Base-by-base conservation (phyloP, 208 protist genomes). In the Leishmania gerbilli region DNA sequence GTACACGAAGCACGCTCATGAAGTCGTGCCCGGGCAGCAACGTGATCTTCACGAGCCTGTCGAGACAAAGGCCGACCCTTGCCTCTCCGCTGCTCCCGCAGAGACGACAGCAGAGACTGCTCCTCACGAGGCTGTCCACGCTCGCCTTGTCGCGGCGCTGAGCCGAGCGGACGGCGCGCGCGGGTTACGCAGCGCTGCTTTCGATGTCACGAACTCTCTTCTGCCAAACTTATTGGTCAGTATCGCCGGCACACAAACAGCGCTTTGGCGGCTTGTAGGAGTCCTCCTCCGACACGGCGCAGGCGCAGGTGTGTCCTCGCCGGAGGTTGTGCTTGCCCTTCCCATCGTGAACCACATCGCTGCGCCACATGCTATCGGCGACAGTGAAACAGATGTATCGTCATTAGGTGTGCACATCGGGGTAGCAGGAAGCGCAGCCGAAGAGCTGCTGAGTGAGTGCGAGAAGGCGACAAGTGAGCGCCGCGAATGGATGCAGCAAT, bases 231-330 rank as follows among this genome's bases (percentile, higher is more conserved):
- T 71, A 47, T 24, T 37, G 47, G 37, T 37, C 19, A 13, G 19
- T 71, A 71, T 71, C 3, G 65, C 37, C 37, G 15, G 37, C n/a
- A 27, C 65, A 3, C 37, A 71, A 47, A 13, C 65, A 13, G 21
- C 65, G 37, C 34, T 45, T 24, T 27, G 31, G 65, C 19, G 37
- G 31, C 31, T 47, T 45, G 65, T 71, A 21, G 65, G 65, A 34
- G 37, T n/a, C 19, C 65, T 71, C 19, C 65, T 71, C 65, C 37
- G 31, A 71, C 65, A 71, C 65, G 65, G 65, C 37, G 65, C 37
- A n/a, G 65, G 65, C 13, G 13, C 65, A 42, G 65, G 65, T n/a
- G 37, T 45, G 37, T 19, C 65, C 19, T 71, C 37, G 65, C 37
- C 6, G 15, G 65, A 71, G 65, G 65, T 11, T 2, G 11, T 71